These are phyloP conservation scores for Fusarium sp. DNA, from an alignment of 2,329 filamentous ascomycete genomes.

Conservation along the genomic window DNA sequence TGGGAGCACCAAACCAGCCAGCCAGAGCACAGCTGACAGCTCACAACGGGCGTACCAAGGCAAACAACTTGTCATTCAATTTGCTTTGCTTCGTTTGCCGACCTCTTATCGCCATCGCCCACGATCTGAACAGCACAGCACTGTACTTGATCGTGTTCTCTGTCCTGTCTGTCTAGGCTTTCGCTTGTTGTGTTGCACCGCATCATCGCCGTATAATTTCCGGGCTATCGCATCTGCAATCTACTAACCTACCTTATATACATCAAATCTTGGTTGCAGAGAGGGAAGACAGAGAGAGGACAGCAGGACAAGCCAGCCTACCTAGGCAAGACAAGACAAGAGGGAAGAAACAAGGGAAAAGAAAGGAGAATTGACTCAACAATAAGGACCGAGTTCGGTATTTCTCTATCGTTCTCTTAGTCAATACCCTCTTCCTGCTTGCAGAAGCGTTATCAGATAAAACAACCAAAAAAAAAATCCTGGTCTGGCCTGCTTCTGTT, in stretches of 20 bases:
- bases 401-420: constrained; percentile 31
- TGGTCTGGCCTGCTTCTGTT: constrained; percentile 25
- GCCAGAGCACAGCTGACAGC: constrained; percentile 24
- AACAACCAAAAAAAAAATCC: constrained; percentile 8
- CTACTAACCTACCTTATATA: neutral
- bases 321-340: neutral
- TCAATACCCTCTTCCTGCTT: constrained; percentile 40
- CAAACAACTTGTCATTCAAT: constrained; percentile 10
- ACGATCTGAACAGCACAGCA: neutral
- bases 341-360: neutral
- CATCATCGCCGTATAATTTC: constrained; percentile 16
- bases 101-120: constrained; percentile 31
- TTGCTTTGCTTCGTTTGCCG: neutral
- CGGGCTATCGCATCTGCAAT: constrained; percentile 5
- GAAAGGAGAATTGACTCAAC: constrained; percentile 22
- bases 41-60: constrained; percentile 36
- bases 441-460: constrained; percentile 43
- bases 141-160: neutral
- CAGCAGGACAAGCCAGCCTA: neutral
- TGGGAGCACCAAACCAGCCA: constrained; percentile 20
- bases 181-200: constrained; percentile 5
- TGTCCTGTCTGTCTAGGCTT: neutral
- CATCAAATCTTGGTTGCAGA: neutral
- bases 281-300: neutral
- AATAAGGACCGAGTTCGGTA: constrained; percentile 24